Conservation (phyloP, 352 stramenopile genomes). For the Blastocystis sp. region DNA sequence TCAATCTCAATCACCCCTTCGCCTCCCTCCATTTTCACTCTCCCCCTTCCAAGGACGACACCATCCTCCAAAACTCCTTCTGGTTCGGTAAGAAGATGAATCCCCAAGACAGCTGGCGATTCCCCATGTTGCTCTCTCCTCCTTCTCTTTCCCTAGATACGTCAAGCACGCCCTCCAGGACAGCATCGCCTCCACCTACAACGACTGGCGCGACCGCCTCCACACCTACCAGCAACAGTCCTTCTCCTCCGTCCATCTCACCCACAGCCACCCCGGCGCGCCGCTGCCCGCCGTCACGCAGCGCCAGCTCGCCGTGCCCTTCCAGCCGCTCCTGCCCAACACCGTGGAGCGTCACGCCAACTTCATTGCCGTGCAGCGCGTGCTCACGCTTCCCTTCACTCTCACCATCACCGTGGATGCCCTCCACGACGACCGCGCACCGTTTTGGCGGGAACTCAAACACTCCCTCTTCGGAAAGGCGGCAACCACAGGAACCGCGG, state of each 20-base stretch:
- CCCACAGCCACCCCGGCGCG: neutral
- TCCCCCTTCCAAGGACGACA: slow-evolving; percentile 14
- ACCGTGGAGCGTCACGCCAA: slow-evolving; percentile 4
- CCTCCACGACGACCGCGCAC: neutral
- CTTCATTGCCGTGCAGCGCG: slow-evolving; percentile 58
- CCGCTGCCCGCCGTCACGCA: neutral
- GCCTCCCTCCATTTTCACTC: slow-evolving; percentile 23
- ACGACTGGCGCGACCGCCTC: neutral
- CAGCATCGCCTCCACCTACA: neutral
- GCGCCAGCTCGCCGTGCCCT: neutral
- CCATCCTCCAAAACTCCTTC: slow-evolving; percentile 16
- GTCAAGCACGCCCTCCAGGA: slow-evolving; percentile 22
- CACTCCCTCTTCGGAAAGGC: neutral
- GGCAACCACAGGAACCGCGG: neutral
- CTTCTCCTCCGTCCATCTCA: neutral
- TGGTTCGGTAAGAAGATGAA: slow-evolving; percentile 25
- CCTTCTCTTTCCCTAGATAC: neutral
- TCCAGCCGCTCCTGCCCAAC: slow-evolving; percentile 47
- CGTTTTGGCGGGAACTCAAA: slow-evolving; percentile 37
- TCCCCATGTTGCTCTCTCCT: neutral
- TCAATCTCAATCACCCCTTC: slow-evolving; percentile 62
- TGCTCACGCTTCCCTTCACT: slow-evolving; percentile 46
- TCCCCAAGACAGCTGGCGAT: slow-evolving; percentile 6
- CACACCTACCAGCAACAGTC: neutral
- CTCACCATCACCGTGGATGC: slow-evolving; percentile 16